These are phyloP conservation scores for Dendrobium officinale DNA, from an alignment of 106 monocot species.

Conservation along the genomic window DNA sequence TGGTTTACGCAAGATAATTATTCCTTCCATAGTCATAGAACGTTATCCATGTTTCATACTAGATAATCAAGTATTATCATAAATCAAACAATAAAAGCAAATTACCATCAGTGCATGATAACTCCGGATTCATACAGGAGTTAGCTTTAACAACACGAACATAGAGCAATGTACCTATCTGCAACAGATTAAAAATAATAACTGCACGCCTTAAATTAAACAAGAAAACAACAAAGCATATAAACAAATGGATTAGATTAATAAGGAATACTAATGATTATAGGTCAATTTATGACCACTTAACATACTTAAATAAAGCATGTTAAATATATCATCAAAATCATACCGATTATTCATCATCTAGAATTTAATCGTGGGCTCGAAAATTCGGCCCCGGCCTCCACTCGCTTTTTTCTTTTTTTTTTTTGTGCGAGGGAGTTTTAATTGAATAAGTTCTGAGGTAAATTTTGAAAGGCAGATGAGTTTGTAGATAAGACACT, in stretches of 20 bases:
- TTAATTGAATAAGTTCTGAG: too few relatives aligned
- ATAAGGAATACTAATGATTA: neutral
- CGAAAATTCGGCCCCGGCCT: too few relatives aligned
- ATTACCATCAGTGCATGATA: slow-evolving; percentile 93
- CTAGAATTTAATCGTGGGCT: too few relatives aligned
- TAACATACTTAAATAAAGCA: neutral
- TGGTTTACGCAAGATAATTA: neutral
- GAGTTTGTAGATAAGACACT: too few relatives aligned
- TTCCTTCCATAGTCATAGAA: neutral
- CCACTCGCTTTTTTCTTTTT: too few relatives aligned
- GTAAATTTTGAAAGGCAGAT: too few relatives aligned
- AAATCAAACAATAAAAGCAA: slow-evolving; percentile 5
- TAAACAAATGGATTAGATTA: neutral
- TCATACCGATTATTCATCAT: neutral
- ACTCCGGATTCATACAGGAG: slow-evolving; percentile 80
- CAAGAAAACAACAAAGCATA: neutral
- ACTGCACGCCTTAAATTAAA: neutral
- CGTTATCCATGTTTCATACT: neutral
- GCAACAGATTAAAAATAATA: slow-evolving; percentile 11
- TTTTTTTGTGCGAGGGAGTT: too few relatives aligned
- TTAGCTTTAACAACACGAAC: slow-evolving; percentile 87
- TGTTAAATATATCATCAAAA: neutral
- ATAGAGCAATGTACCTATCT: slow-evolving; percentile 81
- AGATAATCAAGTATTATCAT: neutral
- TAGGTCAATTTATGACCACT: neutral